Conservation (phyloP, 106 monocot species). For the Gastrodia elata region DNA sequence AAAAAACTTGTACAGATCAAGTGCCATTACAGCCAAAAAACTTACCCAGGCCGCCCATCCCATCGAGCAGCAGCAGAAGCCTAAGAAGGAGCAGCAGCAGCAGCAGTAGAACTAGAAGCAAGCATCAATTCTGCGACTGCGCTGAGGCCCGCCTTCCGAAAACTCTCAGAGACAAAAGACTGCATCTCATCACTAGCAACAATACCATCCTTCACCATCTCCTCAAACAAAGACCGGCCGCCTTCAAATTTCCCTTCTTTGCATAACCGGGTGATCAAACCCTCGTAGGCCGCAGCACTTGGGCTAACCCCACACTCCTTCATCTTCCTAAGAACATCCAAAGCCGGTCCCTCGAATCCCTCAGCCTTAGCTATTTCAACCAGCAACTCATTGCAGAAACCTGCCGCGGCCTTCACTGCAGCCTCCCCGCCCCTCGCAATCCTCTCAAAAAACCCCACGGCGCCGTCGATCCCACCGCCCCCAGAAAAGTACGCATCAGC, state of each 20-base stretch:
- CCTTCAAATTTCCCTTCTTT: constrained; percentile 46
- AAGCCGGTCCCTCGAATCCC: constrained; percentile 20
- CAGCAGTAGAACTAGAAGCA: background rate
- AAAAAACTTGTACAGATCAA: background rate
- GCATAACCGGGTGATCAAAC: constrained; percentile 51
- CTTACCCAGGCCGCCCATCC: background rate
- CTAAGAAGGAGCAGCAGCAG: constrained; percentile 1
- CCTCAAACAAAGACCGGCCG: constrained; percentile 32
- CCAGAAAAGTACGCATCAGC: constrained; percentile 44
- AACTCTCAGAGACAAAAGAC: constrained; percentile 28
- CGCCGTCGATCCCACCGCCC: constrained; percentile 37
- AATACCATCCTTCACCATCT: constrained; percentile 43
- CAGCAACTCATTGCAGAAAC: constrained; percentile 56
- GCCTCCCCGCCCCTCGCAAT: constrained; percentile 27
- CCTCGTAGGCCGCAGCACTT: constrained; percentile 30
- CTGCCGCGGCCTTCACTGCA: constrained; percentile 33
- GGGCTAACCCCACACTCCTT: constrained; percentile 43
- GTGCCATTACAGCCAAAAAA: background rate
- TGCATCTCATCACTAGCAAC: constrained; percentile 24
- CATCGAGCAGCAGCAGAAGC: background rate
- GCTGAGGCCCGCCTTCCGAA: constrained; percentile 39
- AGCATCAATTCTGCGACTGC: constrained; percentile 40
- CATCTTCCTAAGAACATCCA: constrained; percentile 51
- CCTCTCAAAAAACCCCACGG: constrained; percentile 45
- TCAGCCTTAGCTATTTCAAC: constrained; percentile 56